phyloP scores from a whole-genome alignment of 2,329 filamentous ascomycete species.

The Fusarium domesticum region DNA sequence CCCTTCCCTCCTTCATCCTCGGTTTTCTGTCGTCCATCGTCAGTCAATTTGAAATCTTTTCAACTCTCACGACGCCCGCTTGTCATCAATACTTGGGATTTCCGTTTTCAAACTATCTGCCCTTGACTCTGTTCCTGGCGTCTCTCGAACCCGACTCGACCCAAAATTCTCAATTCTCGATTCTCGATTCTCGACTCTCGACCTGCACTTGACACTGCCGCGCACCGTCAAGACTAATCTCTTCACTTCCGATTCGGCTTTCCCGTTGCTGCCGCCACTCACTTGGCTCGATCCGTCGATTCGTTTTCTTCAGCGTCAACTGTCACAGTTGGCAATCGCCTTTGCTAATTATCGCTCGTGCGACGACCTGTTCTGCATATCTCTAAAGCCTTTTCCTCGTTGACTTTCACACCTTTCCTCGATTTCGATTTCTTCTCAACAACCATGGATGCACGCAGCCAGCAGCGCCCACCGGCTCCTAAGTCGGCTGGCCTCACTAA shows the following conservation, averaged over 20 bases:
- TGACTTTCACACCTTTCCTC: too few relatives aligned
- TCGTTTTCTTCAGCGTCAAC: neutral
- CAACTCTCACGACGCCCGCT: neutral
- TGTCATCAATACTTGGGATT: neutral
- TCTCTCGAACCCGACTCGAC: neutral
- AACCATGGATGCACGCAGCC: conserved; percentile 29
- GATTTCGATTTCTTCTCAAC: conserved; percentile 3
- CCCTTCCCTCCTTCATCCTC: neutral
- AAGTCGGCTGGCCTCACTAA: conserved; percentile 39
- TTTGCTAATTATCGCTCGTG: neutral
- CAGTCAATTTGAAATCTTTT: neutral
- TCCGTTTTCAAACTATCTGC: neutral
- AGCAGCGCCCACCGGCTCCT: conserved; percentile 28
- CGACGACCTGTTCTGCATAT: too few relatives aligned
- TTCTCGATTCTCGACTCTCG: too few relatives aligned
- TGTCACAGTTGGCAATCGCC: neutral
- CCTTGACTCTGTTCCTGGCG: neutral
- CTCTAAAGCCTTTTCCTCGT: too few relatives aligned
- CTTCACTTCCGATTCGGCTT: neutral
- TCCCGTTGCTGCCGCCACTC: neutral
- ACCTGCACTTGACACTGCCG: neutral
- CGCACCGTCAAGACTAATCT: neutral
- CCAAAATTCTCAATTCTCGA: neutral
- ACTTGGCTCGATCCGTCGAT: neutral
- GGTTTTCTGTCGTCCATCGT: neutral